These are phyloP conservation scores for Paramecium sexaurelia DNA, from an alignment of 73 alveolate species.

Conservation along the genomic window DNA sequence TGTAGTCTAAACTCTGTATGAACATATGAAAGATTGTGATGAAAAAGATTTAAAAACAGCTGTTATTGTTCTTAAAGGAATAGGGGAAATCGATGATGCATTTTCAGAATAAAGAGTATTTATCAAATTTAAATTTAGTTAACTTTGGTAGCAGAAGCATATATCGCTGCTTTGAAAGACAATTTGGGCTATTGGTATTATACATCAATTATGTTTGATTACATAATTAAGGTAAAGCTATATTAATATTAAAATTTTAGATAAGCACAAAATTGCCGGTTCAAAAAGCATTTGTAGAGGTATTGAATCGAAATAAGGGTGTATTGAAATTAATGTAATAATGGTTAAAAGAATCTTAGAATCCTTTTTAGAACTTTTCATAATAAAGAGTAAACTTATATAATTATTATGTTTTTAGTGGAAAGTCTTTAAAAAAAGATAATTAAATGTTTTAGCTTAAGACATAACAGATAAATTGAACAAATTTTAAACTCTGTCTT, in stretches of 20 bases:
- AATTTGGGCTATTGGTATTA: conserved; percentile 9
- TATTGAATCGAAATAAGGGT: neutral
- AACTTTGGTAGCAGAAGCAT: conserved; percentile 31
- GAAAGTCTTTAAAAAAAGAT: conserved; percentile 25
- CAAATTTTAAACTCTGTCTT: neutral
- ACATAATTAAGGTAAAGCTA: neutral
- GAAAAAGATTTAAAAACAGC: conserved; percentile 35
- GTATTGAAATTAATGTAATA: neutral
- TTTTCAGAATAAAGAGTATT: conserved; percentile 20
- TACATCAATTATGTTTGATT: neutral
- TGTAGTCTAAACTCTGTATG: neutral
- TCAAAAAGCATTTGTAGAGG: neutral
- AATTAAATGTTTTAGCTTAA: neutral
- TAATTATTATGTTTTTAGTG: conserved; percentile 20
- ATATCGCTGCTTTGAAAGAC: neutral
- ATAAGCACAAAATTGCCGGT: neutral
- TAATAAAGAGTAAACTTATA: conserved; percentile 33
- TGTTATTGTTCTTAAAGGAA: neutral
- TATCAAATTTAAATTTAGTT: neutral
- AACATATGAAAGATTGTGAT: conserved; percentile 54
- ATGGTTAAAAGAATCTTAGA: conserved; percentile 30
- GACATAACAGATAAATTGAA: conserved; percentile 12
- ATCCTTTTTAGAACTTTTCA: conserved; percentile 25
- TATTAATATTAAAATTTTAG: neutral
- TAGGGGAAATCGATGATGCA: conserved; percentile 44